A percentile compares a stretch with the other conserved stretches of the same genome.
Conservation (phyloP, 2,329 filamentous ascomycete species). For the Chaetomiaceae sp. region DNA sequence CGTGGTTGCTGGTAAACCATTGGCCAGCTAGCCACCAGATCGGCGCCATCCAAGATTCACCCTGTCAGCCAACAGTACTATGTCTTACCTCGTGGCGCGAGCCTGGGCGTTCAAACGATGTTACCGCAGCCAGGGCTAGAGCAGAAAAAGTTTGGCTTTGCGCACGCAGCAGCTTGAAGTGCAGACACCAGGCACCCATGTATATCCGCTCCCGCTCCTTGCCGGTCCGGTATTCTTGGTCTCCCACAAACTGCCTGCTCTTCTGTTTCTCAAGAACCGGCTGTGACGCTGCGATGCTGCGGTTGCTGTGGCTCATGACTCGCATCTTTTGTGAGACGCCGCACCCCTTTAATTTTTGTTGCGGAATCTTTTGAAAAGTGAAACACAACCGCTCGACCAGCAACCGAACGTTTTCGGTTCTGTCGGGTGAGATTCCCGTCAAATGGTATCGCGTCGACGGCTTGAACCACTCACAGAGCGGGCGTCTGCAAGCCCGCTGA, state of each 20-base stretch:
- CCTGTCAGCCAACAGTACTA: neutral
- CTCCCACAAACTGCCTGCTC: too few species aligned
- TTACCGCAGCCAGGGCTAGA: neutral
- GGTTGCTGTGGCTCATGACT: neutral
- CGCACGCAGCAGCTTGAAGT: neutral
- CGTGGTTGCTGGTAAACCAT: neutral
- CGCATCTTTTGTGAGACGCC: neutral
- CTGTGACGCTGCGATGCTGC: constrained; percentile 5
- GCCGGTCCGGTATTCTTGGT: too few species aligned
- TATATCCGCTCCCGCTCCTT: too few species aligned
- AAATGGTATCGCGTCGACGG: constrained; percentile 1
- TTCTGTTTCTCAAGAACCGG: too few species aligned
- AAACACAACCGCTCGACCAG: neutral
- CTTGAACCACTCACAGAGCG: constrained; percentile 2
- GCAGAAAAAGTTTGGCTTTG: neutral
- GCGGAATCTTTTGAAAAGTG: neutral
- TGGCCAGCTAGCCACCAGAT: neutral
- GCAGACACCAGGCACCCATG: too few species aligned
- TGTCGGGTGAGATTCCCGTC: neutral
- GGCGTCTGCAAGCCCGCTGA: neutral
- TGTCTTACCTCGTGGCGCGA: neutral
- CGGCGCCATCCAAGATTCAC: neutral
- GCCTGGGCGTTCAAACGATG: too few species aligned
- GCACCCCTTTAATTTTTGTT: neutral
- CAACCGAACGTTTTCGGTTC: neutral